Base-by-base conservation (phyloP, 148 eudicot species). In the Rhododendron griersonianum region DNA sequence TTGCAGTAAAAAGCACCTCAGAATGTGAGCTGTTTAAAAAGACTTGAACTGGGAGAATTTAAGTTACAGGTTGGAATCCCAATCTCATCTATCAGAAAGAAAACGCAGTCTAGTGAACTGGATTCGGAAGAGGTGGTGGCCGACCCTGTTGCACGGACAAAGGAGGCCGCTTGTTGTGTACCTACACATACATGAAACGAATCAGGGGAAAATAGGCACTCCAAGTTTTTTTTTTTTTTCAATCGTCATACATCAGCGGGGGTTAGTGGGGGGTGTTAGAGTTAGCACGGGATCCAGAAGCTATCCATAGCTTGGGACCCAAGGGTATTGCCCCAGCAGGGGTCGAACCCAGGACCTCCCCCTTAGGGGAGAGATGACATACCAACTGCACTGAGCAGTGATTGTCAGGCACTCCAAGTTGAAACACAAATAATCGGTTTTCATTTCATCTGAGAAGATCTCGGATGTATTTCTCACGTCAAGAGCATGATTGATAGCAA, bases 161-260 rank as follows among this genome's bases (percentile, higher is more conserved):
- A 37, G 95, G 91, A 87, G 98, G 95, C 11, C 96, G 93, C 81
- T 85, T 89, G 90, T 95, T 95, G 86, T 93, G 93, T 23, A 78
- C 92, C 98, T 95, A 85, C 84, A 89, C 45, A 84, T 8, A 41
- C 61, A 80, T 1, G 23, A 75, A 71, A 74, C 0, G 28, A 13
- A 67, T 81, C 75, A 81, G 23, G 30, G 41, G 11, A 14, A 8
- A 80, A 35, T 81, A 41, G 77, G 13, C 53, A 10, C 15, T 67
- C 71, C 8, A 81, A 53, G 1, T 51, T 50, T 28, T 28, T 28
- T 28, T 28, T 28, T 28, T 28, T 28, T 28, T 28, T 0, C 30
- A 28, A 28, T 28, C 30, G 30, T 28, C 30, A 28, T 28, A 28
- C 30, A 28, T 28, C 0, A 28, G 30, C 30, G 30, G 30, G 30